Base-by-base conservation (phyloP, 2,329 filamentous ascomycete species). In the Exophiala lecanii-corni region DNA sequence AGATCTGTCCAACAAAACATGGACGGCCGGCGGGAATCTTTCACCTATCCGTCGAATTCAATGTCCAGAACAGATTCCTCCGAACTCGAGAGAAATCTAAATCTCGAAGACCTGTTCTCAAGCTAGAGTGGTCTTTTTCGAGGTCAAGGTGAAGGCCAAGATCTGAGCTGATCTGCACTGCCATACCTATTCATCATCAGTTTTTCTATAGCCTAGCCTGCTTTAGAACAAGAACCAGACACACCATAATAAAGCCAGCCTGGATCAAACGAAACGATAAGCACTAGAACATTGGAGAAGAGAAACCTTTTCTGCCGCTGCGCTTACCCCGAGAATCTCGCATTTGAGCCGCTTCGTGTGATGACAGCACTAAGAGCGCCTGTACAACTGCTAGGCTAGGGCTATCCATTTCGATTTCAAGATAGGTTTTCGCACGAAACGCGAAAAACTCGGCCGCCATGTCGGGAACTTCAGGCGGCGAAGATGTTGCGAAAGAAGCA, bases 361-460 rank as follows among this genome's bases (percentile, higher is more conserved):
- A 63, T 30, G 68, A 70, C 35, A 74, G 56, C 12, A 73, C 59
- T 2, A 69, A 63, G 31, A 73, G 58, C 2, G 70, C 66, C 41
- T 74, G 71, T 5, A 70, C 65, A 3, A 70, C 73, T 3, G 70
- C 68, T n/a, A 73, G 59, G 32, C 63, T 68, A 1, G 71, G 71
- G 18, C 60, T 65, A 43, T 73, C 70, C 10, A 74, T 54, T 45
- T 74, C 70, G 3, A 71, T 64, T 28, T 73, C 69, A 6, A 74
- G 50, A 4, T 71, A 58, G 5, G 63, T 61, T 45, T 72, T 72
- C 1, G 68, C 64, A 18, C 70, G 57, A 31, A 68, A 64, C 5
- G 66, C 45, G 15, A 48, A 48, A 25, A 48, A 44, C 6, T 48
- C 40, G 10, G 31, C 35, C 16, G 44, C 32, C 9, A 39, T 20